Evolutionary conservation across 148 eudicot species (phyloP).

Genomic region (Amaranthus palmeri): DNA sequence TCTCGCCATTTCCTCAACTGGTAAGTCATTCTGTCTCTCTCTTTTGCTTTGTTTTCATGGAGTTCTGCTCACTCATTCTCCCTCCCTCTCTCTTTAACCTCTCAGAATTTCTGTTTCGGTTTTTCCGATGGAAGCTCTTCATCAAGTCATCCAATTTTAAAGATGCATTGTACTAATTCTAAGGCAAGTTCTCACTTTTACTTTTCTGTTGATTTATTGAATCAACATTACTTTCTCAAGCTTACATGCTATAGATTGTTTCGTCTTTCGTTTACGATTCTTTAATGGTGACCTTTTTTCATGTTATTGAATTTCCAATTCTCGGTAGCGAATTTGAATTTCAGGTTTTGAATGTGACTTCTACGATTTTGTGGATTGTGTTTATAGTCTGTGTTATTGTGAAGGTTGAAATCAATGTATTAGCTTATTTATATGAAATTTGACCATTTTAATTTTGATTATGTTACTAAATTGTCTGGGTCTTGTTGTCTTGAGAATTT

Average conservation of each 20-base stretch:
- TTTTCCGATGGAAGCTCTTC: neutral
- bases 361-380: neutral
- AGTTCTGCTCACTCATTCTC: neutral
- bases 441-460: neutral
- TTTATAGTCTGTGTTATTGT: neutral
- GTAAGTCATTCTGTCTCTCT: conserved; percentile 2
- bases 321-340: too few relatives aligned
- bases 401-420: neutral
- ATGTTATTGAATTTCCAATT: too few relatives aligned
- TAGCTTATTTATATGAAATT: neutral
- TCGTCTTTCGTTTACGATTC: too few relatives aligned
- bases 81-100: neutral
- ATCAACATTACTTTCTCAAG: too few relatives aligned
- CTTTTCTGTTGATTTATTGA: neutral
- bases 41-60: neutral
- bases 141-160: neutral
- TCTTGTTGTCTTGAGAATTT: too few relatives aligned
- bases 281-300: too few relatives aligned
- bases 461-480: neutral
- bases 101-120: neutral
- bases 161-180: neutral
- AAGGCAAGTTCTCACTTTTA: neutral
- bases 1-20: neutral
- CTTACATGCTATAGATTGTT: too few relatives aligned
- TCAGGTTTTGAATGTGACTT: neutral